phyloP scores from a whole-genome alignment of 345 rosid genomes.

The Populus alba region DNA sequence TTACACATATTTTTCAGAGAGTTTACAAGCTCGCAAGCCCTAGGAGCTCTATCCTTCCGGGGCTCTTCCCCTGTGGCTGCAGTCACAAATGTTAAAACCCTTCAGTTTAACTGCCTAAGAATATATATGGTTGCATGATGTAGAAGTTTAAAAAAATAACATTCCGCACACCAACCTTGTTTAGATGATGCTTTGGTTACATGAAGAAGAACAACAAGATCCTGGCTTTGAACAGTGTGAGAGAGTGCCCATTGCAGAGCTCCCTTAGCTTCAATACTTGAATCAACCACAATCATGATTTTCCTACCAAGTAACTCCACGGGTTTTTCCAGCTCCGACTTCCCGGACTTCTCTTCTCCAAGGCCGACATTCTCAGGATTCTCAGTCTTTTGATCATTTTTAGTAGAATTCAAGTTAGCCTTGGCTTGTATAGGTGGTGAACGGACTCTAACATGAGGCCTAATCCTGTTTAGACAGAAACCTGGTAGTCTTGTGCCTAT shows the following conservation, averaged over 20 bases:
- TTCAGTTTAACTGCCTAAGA: not conserved
- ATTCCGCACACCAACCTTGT: conserved; percentile 36
- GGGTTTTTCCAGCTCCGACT: conserved; percentile 7
- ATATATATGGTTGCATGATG: not conserved
- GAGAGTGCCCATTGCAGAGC: conserved; percentile 93
- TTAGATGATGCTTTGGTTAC: conserved; percentile 50
- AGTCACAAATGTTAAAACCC: not conserved
- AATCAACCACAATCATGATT: conserved; percentile 81
- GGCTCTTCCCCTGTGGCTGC: conserved; percentile 38
- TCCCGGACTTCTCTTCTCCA: conserved; percentile 14
- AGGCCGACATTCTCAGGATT: not conserved
- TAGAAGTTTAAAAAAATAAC: not conserved
- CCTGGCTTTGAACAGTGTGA: conserved; percentile 75
- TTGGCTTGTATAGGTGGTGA: conserved; percentile 60
- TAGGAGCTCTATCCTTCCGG: conserved; percentile 44
- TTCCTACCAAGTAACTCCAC: conserved; percentile 48
- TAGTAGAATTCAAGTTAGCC: not conserved
- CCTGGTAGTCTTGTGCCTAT: conserved; percentile 55
- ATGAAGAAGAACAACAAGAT: conserved; percentile 63
- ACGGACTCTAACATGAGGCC: conserved; percentile 72
- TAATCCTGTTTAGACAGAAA: conserved; percentile 73
- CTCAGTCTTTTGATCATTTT: conserved; percentile 19
- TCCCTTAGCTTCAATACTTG: conserved; percentile 66
- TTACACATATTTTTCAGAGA: conserved; percentile 61
- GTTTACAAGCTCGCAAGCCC: conserved; percentile 45